Evolutionary conservation across 495 filamentous ascomycete species (phyloP).

Genomic region (Penicillium bialowiezense): DNA sequence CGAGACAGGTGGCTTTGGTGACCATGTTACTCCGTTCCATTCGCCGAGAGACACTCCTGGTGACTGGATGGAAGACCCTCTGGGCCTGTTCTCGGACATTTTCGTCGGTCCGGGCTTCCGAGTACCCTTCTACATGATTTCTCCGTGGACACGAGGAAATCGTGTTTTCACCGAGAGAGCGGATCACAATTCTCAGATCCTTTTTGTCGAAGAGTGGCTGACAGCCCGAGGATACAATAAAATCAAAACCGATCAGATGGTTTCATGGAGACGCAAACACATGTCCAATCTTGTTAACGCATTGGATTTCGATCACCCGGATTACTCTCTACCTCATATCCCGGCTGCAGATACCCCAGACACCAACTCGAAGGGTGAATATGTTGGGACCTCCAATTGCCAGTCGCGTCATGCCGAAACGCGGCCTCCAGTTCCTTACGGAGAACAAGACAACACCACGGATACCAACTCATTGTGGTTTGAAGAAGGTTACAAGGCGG

Average conservation of each 20-base stretch:
- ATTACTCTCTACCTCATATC: conserved; percentile 43
- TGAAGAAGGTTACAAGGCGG: conserved; percentile 51
- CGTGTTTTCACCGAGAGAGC: conserved; percentile 54
- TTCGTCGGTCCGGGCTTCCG: conserved; percentile 51
- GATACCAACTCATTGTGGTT: conserved; percentile 35
- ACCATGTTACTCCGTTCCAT: conserved; percentile 54
- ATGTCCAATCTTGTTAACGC: conserved; percentile 55
- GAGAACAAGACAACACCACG: conserved; percentile 31
- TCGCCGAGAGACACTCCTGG: conserved; percentile 48
- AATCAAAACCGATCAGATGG: conserved; percentile 47
- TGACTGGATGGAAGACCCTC: conserved; percentile 56
- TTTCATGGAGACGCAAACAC: conserved; percentile 49
- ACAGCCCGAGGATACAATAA: conserved; percentile 47
- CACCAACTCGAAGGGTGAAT: conserved; percentile 32
- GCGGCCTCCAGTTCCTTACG: conserved; percentile 49
- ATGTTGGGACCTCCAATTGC: conserved; percentile 44
- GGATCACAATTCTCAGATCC: conserved; percentile 57
- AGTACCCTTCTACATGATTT: conserved; percentile 55
- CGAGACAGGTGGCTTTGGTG: conserved; percentile 54
- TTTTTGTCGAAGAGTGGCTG: conserved; percentile 55
- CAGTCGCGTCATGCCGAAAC: conserved; percentile 30
- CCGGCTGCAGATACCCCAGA: conserved; percentile 41
- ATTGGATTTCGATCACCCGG: conserved; percentile 50
- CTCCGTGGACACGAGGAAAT: conserved; percentile 54
- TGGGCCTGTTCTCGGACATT: conserved; percentile 44